Percentiles rank a stretch among this genome's conserved stretches.
phyloP scores from a whole-genome alignment of 768 basidiomycete genomes.

The Tulasnella sp. region DNA sequence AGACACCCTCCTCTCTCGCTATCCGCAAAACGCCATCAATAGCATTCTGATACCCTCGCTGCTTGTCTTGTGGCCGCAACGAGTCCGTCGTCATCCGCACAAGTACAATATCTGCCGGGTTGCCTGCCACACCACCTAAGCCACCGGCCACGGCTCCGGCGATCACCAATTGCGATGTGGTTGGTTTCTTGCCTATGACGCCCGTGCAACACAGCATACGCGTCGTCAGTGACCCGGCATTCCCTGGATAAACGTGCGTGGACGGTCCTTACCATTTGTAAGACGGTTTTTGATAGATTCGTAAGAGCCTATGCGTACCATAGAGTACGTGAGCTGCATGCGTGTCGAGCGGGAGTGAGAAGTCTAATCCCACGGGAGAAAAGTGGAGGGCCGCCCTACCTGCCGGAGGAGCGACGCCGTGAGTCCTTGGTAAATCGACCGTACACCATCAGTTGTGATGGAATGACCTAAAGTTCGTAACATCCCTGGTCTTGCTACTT shows the following conservation, averaged over 20 bases:
- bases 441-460: constrained; percentile 1
- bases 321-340: constrained; percentile 14
- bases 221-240: not conserved
- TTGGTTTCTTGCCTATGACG: constrained; percentile 10
- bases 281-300: constrained; percentile 15
- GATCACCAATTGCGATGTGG: constrained; percentile 14
- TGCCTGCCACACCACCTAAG: constrained; percentile 17
- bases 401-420: constrained; percentile 18
- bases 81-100: constrained; percentile 19
- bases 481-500: constrained; percentile 13
- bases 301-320: constrained; percentile 18
- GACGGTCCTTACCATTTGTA: constrained; percentile 14
- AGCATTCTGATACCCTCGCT: constrained; percentile 15
- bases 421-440: constrained; percentile 15
- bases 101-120: constrained; percentile 18
- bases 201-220: not conserved
- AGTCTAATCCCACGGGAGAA: not conserved
- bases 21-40: constrained; percentile 18
- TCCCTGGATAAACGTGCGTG: not conserved
- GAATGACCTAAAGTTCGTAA: constrained; percentile 11
- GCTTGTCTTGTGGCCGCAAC: constrained; percentile 11
- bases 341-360: not conserved
- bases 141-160: constrained; percentile 18
- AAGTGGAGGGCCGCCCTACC: not conserved
- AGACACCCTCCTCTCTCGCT: constrained; percentile 16